Evolutionary conservation across 306 rosid species (phyloP), one percentile per base, ranked within the genome.

Genomic region (Quercus rubra): DNA sequence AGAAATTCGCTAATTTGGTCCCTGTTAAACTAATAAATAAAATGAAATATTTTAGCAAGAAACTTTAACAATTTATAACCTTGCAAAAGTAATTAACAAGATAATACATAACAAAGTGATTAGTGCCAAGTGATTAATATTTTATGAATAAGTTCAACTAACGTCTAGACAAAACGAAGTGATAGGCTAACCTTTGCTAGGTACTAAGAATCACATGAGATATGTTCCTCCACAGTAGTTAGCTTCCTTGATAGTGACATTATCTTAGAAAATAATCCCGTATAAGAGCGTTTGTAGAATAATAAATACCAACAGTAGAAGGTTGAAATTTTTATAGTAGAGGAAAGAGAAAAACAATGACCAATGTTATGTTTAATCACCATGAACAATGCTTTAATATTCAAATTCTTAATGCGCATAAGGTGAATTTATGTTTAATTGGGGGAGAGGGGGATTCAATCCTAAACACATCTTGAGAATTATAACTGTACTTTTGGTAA

Each of bases 221-320:
- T 87, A 43, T 83, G 82, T 77, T 93, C 97, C 70, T 93, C 94
- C 86, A 88, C 83, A 28, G 80, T 41, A 63, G 83, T 85, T 74
- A 91, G 77, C 90, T 93, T 93, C 90, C 82, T 87, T 28, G 98
- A 79, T 51, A 93, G 85, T 49, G 85, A 87, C 90, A 91, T 91
- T 77, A 91, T 83, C 85, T 94, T 93, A 88, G 30, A 46, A 35
- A 31, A 75, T 27, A 74, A 72, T 77, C 67, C 43, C 38, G 28
- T 5, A 9, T 58, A 64, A 15, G 38, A 33, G 7, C 2, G 7
- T 33, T 33, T 33, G 1, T 33, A 33, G 5, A 63, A 63, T 14
- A 63, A 63, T 17, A 63, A 2, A 63, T 63, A 30, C 6, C 19
- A 63, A 6, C 18, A 23, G 5, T 17, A 63, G 20, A 33, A 33